Percentiles rank a stretch among this genome's conserved stretches.
phyloP scores from a whole-genome alignment of 495 filamentous ascomycete genomes.

The Xanthoparmelia taractica region DNA sequence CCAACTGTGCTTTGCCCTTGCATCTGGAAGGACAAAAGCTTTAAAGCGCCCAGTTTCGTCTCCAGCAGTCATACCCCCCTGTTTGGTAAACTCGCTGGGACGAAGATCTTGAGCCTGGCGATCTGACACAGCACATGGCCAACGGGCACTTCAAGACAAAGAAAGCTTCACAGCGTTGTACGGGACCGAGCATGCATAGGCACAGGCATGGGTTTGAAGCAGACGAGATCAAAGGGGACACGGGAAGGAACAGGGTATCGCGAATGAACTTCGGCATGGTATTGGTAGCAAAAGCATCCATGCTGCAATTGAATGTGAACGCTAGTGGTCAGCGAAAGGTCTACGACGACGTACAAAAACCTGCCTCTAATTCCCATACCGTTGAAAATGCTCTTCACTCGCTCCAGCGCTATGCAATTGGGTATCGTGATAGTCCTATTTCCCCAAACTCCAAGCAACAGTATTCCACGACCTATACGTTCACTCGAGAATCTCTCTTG shows the following conservation, averaged over 20 bases:
- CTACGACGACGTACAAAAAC: not conserved
- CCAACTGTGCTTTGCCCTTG: not conserved
- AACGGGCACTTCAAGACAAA: not conserved
- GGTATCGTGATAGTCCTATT: conserved; percentile 8
- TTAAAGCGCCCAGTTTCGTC: not conserved
- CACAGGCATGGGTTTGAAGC: not conserved
- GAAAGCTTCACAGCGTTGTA: not conserved
- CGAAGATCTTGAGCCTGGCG: not conserved
- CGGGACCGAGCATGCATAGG: not conserved
- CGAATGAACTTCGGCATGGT: not conserved
- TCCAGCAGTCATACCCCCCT: not conserved
- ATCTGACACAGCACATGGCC: not conserved
- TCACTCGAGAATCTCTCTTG: conserved; percentile 47
- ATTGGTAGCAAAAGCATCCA: not conserved
- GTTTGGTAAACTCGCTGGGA: not conserved
- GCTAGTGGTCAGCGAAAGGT: not conserved
- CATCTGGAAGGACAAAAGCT: not conserved
- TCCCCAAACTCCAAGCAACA: conserved; percentile 17
- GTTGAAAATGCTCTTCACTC: not conserved
- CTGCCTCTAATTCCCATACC: not conserved
- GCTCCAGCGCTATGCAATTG: conserved; percentile 9
- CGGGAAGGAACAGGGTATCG: not conserved
- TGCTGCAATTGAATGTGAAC: not conserved
- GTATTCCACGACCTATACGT: conserved; percentile 27
- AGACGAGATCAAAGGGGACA: not conserved